Evolutionary conservation across 2,329 filamentous ascomycete genomes (phyloP).

Genomic region (Drechslerella dactyloides): DNA sequence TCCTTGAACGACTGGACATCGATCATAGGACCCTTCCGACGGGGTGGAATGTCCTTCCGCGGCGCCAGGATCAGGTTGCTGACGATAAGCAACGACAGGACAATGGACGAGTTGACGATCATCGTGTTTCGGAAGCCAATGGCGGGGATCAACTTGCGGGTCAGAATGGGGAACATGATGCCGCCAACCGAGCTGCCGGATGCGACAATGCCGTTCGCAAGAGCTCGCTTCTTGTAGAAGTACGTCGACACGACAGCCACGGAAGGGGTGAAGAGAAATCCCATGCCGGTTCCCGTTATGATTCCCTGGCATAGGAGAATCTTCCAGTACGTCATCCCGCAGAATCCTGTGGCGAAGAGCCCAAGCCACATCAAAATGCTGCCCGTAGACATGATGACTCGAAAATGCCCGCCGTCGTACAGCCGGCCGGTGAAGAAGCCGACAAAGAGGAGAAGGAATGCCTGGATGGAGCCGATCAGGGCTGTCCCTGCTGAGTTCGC

Average conservation of each 20-base stretch:
- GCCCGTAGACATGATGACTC: conserved; percentile 59
- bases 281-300: conserved; percentile 65
- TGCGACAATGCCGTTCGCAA: conserved; percentile 68
- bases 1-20: conserved; percentile 64
- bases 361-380: conserved; percentile 61
- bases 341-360: conserved; percentile 62
- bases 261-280: conserved; percentile 65
- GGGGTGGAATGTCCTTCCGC: conserved; percentile 57
- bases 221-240: conserved; percentile 66
- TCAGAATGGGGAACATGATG: conserved; percentile 68
- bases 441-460: conserved; percentile 63
- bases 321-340: conserved; percentile 59
- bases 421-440: conserved; percentile 63
- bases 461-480: conserved; percentile 65
- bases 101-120: conserved; percentile 65
- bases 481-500: conserved; percentile 61
- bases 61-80: conserved; percentile 63
- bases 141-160: conserved; percentile 65
- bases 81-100: conserved; percentile 59
- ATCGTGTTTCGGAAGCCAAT: conserved; percentile 72
- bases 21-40: conserved; percentile 60
- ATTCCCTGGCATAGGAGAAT: conserved; percentile 62
- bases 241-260: conserved; percentile 67
- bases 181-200: conserved; percentile 69
- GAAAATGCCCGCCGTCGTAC: conserved; percentile 63